Evolutionary conservation across 2,329 filamentous ascomycete genomes (phyloP).

Genomic region (Neofusicoccum cordaticola): DNA sequence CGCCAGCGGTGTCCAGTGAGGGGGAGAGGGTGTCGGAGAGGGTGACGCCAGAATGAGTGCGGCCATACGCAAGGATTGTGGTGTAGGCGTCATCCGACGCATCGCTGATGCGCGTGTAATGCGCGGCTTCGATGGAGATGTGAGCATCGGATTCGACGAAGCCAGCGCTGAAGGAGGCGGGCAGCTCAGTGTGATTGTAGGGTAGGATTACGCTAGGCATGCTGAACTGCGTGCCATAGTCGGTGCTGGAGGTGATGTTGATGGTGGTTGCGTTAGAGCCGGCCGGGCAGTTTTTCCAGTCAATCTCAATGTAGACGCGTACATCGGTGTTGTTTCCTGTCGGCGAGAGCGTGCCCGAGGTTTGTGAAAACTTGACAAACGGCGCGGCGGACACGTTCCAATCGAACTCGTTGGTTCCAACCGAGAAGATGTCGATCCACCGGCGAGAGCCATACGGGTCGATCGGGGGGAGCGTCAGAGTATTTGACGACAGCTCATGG

Average conservation of each 20-base stretch:
- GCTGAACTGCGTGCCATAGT: slow-evolving; percentile 38
- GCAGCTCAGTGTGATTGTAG: slow-evolving; percentile 35
- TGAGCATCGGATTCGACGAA: slow-evolving; percentile 36
- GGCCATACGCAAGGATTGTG: slow-evolving; percentile 34
- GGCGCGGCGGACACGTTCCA: slow-evolving; percentile 38
- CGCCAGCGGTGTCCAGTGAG: slow-evolving; percentile 27
- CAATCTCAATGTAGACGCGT: slow-evolving; percentile 37
- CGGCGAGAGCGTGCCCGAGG: slow-evolving; percentile 31
- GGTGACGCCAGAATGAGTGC: slow-evolving; percentile 36
- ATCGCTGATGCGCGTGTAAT: slow-evolving; percentile 34
- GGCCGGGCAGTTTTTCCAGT: slow-evolving; percentile 30
- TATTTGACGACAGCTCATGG: slow-evolving; percentile 48
- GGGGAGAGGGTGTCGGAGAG: slow-evolving; percentile 29
- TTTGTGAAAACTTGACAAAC: slow-evolving; percentile 35
- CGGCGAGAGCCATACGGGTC: slow-evolving; percentile 30
- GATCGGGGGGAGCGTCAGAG: slow-evolving; percentile 30
- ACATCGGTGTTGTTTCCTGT: slow-evolving; percentile 29
- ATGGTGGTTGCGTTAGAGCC: slow-evolving; percentile 29
- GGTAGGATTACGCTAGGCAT: slow-evolving; percentile 31
- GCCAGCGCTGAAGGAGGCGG: slow-evolving; percentile 31
- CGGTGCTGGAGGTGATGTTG: slow-evolving; percentile 32
- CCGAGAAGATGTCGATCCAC: slow-evolving; percentile 37
- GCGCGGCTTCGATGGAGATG: slow-evolving; percentile 37
- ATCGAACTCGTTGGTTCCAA: slow-evolving; percentile 30
- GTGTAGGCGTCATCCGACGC: slow-evolving; percentile 28